These are phyloP conservation scores for Leptomonas seymouri DNA, from an alignment of 208 protist species.

Conservation along the genomic window DNA sequence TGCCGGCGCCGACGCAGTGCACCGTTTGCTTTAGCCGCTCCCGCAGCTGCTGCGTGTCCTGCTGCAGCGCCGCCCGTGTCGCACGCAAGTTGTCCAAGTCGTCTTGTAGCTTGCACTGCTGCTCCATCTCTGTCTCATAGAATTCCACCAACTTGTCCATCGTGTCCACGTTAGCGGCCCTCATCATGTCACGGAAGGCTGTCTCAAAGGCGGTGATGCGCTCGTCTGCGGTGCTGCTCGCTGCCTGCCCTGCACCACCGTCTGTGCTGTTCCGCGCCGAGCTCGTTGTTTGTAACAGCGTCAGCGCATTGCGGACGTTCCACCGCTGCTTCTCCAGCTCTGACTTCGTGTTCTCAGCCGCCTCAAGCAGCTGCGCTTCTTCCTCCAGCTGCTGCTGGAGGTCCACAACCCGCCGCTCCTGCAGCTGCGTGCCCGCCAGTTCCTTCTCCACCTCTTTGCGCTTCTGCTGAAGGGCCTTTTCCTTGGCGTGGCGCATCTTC, in stretches of 20 bases:
- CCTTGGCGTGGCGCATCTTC: slow-evolving; percentile 57
- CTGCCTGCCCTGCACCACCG: background rate
- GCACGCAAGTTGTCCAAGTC: slow-evolving; percentile 32
- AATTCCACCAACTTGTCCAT: slow-evolving; percentile 44
- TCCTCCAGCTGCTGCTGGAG: slow-evolving; percentile 65
- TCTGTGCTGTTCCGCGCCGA: background rate
- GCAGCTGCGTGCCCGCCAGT: slow-evolving; percentile 54
- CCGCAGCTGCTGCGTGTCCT: slow-evolving; percentile 35
- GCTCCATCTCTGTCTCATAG: slow-evolving; percentile 61
- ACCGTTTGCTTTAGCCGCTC: slow-evolving; percentile 26
- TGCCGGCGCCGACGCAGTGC: slow-evolving; percentile 25
- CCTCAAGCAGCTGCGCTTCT: slow-evolving; percentile 71
- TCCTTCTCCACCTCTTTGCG: slow-evolving; percentile 53
- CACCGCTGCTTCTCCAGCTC: slow-evolving; percentile 34
- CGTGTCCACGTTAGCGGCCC: slow-evolving; percentile 67
- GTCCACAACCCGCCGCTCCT: slow-evolving; percentile 47
- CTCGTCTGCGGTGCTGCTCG: slow-evolving; percentile 39
- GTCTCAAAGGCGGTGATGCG: slow-evolving; percentile 80
- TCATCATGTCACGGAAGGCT: slow-evolving; percentile 91
- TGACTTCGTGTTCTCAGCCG: slow-evolving; percentile 48
- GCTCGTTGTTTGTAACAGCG: slow-evolving; percentile 11
- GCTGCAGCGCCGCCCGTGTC: slow-evolving; percentile 25
- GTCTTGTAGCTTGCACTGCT: slow-evolving; percentile 68
- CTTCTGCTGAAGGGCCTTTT: slow-evolving; percentile 79
- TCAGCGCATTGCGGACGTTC: slow-evolving; percentile 21